Conservation (phyloP, 2,329 filamentous ascomycete genomes). For the Coniella lustricola region DNA sequence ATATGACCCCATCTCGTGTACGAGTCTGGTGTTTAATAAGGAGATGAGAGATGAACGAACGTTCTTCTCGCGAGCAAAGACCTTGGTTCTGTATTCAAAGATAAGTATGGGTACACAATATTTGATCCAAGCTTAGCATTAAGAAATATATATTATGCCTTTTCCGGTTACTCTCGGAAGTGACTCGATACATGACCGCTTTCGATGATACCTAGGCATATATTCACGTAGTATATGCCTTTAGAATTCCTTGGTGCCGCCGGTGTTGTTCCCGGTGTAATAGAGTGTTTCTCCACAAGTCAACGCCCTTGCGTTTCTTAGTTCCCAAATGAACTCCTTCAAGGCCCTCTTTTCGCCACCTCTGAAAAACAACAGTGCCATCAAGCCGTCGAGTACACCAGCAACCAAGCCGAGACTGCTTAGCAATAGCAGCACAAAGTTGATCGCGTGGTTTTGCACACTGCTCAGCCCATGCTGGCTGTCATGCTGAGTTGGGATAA, state of each 20-base stretch:
- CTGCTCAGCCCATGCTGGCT: not conserved
- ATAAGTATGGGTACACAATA: slow-evolving; percentile 14
- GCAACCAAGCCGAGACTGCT: slow-evolving; percentile 70
- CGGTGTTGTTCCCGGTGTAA: not conserved
- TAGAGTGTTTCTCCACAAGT: slow-evolving; percentile 17
- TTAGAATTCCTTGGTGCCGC: too few relatives aligned
- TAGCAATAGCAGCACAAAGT: slow-evolving; percentile 71
- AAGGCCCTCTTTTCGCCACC: slow-evolving; percentile 74
- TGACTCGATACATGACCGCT: not conserved
- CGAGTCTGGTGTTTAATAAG: too few relatives aligned
- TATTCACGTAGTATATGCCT: slow-evolving; percentile 1
- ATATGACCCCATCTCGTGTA: too few relatives aligned
- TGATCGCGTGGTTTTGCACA: slow-evolving; percentile 24
- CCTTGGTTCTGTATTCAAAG: not conserved
- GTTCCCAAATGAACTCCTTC: slow-evolving; percentile 91
- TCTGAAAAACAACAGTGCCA: slow-evolving; percentile 87
- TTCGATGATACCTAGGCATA: not conserved
- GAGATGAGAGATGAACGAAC: not conserved
- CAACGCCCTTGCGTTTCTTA: slow-evolving; percentile 56
- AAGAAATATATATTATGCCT: slow-evolving; percentile 10
- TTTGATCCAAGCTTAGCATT: slow-evolving; percentile 14
- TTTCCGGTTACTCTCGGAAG: not conserved
- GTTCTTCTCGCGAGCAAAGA: not conserved
- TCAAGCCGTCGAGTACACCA: slow-evolving; percentile 76
- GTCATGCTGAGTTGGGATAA: slow-evolving; percentile 48